Conservation (phyloP, 306 rosid genomes). For the Pterocarpus macrocarpus region DNA sequence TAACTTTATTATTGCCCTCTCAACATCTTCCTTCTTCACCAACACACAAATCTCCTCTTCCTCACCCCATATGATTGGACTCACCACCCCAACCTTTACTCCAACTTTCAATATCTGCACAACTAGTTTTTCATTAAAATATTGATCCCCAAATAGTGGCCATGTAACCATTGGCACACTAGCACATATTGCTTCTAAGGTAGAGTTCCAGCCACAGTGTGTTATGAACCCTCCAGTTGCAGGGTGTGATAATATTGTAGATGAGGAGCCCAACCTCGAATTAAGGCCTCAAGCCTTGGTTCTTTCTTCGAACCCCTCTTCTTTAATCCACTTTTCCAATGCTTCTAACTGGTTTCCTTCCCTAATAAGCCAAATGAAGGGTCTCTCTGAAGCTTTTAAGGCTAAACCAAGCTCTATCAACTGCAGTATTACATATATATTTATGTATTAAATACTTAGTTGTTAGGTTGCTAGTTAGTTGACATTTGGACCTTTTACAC, state of each 20-base stretch:
- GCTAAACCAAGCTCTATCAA: slow-evolving; percentile 63
- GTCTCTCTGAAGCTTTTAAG: slow-evolving; percentile 60
- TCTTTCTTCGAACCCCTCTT: slow-evolving; percentile 61
- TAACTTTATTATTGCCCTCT: slow-evolving; percentile 53
- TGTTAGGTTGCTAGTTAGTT: too few relatives aligned
- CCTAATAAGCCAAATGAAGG: slow-evolving; percentile 72
- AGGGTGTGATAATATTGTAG: slow-evolving; percentile 58
- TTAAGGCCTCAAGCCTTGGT: slow-evolving; percentile 53
- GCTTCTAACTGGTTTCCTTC: slow-evolving; percentile 35
- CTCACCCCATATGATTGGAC: slow-evolving; percentile 53
- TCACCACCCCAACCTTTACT: slow-evolving; percentile 60
- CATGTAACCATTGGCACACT: slow-evolving; percentile 71
- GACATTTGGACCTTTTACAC: too few relatives aligned
- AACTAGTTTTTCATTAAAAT: slow-evolving; percentile 60
- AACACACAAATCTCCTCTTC: slow-evolving; percentile 57
- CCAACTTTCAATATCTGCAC: slow-evolving; percentile 65
- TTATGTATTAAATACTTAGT: too few relatives aligned
- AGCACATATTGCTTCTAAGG: slow-evolving; percentile 57
- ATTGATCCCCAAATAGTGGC: slow-evolving; percentile 71
- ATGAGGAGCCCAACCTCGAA: slow-evolving; percentile 78
- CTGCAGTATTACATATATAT: background rate
- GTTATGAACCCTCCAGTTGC: slow-evolving; percentile 68
- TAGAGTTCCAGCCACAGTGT: slow-evolving; percentile 81
- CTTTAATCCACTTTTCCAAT: slow-evolving; percentile 60
- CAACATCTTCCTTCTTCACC: slow-evolving; percentile 55